Evolutionary conservation across 768 basidiomycete genomes (phyloP).

Genomic region (Naganishia vaughanmartiniae): DNA sequence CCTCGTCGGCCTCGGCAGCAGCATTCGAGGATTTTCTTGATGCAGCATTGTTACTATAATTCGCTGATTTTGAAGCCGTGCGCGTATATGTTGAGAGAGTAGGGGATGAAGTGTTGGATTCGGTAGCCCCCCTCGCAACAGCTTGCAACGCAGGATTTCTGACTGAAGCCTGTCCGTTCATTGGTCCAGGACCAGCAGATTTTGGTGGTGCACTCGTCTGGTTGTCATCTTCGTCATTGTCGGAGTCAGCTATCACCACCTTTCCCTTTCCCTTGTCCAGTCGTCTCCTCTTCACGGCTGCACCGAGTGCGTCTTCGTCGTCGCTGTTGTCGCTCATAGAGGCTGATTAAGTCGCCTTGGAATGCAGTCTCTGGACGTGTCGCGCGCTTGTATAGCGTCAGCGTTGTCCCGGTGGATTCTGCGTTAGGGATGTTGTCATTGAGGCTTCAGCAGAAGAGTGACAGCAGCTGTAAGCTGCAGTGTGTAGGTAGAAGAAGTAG

Average conservation of each 20-base stretch:
- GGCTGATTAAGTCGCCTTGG: not conserved
- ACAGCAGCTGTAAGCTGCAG: no score
- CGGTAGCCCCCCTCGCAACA: constrained; percentile 5
- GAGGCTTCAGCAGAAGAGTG: no score
- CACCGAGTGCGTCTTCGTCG: not conserved
- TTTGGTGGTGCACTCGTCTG: not conserved
- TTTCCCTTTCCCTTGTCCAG: constrained; percentile 20
- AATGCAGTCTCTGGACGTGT: not conserved
- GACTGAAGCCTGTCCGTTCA: not conserved
- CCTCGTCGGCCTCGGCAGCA: constrained; percentile 12
- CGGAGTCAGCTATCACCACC: constrained; percentile 13
- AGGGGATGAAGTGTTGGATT: constrained; percentile 13
- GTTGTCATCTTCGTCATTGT: not conserved
- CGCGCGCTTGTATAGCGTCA: not conserved
- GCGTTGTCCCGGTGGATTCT: not conserved
- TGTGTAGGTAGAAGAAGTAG: no score
- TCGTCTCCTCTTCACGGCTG: constrained; percentile 6
- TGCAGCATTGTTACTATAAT: not conserved
- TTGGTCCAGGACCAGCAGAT: not conserved
- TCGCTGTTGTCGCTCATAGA: constrained; percentile 14
- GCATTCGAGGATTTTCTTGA: not conserved
- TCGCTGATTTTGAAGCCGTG: not conserved
- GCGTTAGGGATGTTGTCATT: no score
- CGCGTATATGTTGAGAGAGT: constrained; percentile 14
- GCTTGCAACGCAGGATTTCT: constrained; percentile 2